Evolutionary conservation across 306 rosid genomes (phyloP).

Genomic region (Glycine tomentella): DNA sequence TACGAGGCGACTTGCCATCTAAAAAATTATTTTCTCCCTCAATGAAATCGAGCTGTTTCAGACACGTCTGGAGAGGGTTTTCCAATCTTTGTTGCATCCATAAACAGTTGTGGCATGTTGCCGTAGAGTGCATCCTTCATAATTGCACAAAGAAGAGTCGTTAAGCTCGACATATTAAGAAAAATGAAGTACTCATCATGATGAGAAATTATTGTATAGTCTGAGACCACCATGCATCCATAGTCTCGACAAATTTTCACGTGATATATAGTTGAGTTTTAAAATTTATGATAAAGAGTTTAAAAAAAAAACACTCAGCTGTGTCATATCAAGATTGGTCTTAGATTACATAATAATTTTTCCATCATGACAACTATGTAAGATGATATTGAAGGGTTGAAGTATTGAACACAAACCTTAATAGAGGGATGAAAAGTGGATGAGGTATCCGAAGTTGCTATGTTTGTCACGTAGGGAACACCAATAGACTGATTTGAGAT

Average conservation of each 20-base stretch:
- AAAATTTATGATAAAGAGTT: background rate
- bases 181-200: too few relatives aligned
- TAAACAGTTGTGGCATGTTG: slow-evolving; percentile 49
- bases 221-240: too few relatives aligned
- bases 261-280: background rate
- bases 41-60: slow-evolving; percentile 32
- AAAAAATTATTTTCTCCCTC: slow-evolving; percentile 30
- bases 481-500: slow-evolving; percentile 56
- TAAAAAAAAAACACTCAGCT: background rate
- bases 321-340: background rate
- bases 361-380: background rate
- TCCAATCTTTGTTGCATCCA: slow-evolving; percentile 54
- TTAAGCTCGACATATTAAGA: slow-evolving; percentile 26
- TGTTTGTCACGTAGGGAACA: slow-evolving; percentile 54
- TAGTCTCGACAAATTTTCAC: background rate
- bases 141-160: slow-evolving; percentile 37
- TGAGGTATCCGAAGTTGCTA: slow-evolving; percentile 52
- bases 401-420: slow-evolving; percentile 52
- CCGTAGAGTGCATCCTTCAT: slow-evolving; percentile 56
- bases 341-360: background rate
- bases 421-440: slow-evolving; percentile 55
- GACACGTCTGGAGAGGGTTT: slow-evolving; percentile 53
- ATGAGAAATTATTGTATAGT: too few relatives aligned
- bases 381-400: slow-evolving; percentile 42
- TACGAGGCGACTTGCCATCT: slow-evolving; percentile 32